Evolutionary conservation across 495 filamentous ascomycete species (phyloP).

Genomic region (Opeltia flavorubescens): DNA sequence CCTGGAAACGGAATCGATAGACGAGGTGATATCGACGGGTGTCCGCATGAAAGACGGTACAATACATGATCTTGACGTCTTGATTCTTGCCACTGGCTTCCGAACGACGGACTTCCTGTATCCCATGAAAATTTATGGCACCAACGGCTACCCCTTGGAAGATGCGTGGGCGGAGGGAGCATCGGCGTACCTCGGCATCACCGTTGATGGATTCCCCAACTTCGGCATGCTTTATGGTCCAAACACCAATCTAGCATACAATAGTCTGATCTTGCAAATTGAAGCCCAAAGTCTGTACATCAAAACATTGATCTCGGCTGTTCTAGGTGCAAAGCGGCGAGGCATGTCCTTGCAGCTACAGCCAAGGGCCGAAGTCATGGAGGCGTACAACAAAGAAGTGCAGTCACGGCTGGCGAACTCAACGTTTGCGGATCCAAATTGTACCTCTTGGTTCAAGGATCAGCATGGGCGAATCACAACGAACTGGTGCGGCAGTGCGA

Average conservation of each 20-base stretch:
- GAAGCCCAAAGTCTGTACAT: conserved; percentile 42
- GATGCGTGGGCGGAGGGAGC: conserved; percentile 38
- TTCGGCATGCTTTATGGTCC: conserved; percentile 46
- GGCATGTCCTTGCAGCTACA: conserved; percentile 23
- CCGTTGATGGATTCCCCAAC: conserved; percentile 37
- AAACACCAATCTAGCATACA: conserved; percentile 38
- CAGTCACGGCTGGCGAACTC: conserved; percentile 25
- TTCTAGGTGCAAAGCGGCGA: conserved; percentile 25
- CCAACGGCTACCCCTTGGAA: conserved; percentile 23
- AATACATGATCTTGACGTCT: conserved; percentile 32
- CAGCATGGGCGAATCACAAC: conserved; percentile 37
- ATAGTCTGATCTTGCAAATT: conserved; percentile 33
- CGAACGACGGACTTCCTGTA: conserved; percentile 40
- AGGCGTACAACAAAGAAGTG: conserved; percentile 31
- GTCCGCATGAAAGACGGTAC: conserved; percentile 29
- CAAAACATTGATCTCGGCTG: conserved; percentile 33
- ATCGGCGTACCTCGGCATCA: conserved; percentile 31
- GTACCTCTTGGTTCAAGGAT: conserved; percentile 43
- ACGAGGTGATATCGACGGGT: conserved; percentile 23
- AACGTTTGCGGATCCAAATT: conserved; percentile 38
- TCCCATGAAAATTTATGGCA: conserved; percentile 36
- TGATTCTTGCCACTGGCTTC: conserved; percentile 42
- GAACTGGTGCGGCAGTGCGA: conserved; percentile 32
- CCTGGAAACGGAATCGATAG: conserved; percentile 34
- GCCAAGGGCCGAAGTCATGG: no score